A percentile compares a stretch with the other conserved stretches of the same genome.
phyloP scores from a whole-genome alignment of 129 eudicot species.

The Mikania micrantha region DNA sequence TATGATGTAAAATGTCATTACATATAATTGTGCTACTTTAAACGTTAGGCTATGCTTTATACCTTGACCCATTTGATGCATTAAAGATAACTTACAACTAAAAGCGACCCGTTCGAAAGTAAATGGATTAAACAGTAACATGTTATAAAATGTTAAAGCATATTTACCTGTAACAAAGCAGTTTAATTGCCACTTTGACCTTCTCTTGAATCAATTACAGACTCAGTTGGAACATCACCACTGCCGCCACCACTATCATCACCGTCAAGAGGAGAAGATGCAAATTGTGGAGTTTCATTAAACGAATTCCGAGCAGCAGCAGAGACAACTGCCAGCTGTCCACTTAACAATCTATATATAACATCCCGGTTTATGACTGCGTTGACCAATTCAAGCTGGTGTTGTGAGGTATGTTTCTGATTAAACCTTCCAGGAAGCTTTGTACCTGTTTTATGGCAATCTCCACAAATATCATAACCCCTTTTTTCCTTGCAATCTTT shows the following conservation, averaged over 20 bases:
- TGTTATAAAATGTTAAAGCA: not conserved
- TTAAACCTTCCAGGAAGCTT: conserved; percentile 79
- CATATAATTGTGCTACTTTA: no score
- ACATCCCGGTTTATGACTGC: conserved; percentile 22
- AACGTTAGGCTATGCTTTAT: no score
- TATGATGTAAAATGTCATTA: no score
- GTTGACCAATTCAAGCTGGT: conserved; percentile 42
- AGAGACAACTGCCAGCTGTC: conserved; percentile 31
- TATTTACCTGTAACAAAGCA: conserved; percentile 16
- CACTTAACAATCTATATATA: conserved; percentile 37
- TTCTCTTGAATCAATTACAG: conserved; percentile 7
- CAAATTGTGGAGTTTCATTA: conserved; percentile 13
- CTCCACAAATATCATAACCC: conserved; percentile 69
- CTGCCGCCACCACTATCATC: not conserved
- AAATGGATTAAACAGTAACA: not conserved
- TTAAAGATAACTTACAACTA: not conserved
- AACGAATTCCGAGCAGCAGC: conserved; percentile 23
- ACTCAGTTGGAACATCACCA: conserved; percentile 1
- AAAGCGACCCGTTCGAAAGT: no score
- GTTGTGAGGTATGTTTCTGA: conserved; percentile 73
- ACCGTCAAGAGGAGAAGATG: conserved; percentile 8
- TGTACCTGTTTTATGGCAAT: conserved; percentile 45
- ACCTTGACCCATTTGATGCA: no score
- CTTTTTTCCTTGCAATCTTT: conserved; percentile 53
- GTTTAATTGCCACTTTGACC: conserved; percentile 21